These are phyloP conservation scores for Neofusicoccum ribis DNA, from an alignment of 2,329 filamentous ascomycete species.

Conservation along the genomic window DNA sequence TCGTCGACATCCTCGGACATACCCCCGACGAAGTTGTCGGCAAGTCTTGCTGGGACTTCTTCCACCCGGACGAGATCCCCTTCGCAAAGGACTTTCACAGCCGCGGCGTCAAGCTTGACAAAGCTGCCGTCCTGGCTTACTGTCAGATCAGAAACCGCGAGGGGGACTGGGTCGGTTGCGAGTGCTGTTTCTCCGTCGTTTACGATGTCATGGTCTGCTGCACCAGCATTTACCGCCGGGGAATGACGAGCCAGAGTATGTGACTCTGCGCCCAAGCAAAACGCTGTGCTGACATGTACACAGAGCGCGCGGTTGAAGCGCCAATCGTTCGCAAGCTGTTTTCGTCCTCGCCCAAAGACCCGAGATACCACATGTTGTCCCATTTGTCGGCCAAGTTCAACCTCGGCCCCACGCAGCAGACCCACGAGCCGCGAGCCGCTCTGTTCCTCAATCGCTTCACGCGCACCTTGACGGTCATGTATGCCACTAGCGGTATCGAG, in stretches of 20 bases:
- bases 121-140: conserved; percentile 81
- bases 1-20: conserved; percentile 80
- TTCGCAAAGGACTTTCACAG: conserved; percentile 72
- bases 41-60: conserved; percentile 80
- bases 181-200: conserved; percentile 87
- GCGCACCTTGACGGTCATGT: conserved; percentile 80
- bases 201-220: conserved; percentile 86
- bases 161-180: conserved; percentile 74
- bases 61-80: conserved; percentile 77
- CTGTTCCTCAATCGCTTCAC: conserved; percentile 87
- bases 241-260: conserved; percentile 73
- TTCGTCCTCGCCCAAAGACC: conserved; percentile 77
- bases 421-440: conserved; percentile 78
- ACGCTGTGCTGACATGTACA: conserved; percentile 23
- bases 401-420: conserved; percentile 54
- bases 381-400: conserved; percentile 79
- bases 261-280: conserved; percentile 23
- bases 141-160: conserved; percentile 68
- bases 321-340: conserved; percentile 78
- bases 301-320: conserved; percentile 75
- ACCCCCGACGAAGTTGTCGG: conserved; percentile 73
- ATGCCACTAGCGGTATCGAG: conserved; percentile 73
- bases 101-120: conserved; percentile 74
- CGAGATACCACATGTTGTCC: conserved; percentile 86
- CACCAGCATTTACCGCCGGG: conserved; percentile 72